These are phyloP conservation scores for Scorias spongiosa DNA, from an alignment of 2,329 filamentous ascomycete genomes.

Conservation along the genomic window DNA sequence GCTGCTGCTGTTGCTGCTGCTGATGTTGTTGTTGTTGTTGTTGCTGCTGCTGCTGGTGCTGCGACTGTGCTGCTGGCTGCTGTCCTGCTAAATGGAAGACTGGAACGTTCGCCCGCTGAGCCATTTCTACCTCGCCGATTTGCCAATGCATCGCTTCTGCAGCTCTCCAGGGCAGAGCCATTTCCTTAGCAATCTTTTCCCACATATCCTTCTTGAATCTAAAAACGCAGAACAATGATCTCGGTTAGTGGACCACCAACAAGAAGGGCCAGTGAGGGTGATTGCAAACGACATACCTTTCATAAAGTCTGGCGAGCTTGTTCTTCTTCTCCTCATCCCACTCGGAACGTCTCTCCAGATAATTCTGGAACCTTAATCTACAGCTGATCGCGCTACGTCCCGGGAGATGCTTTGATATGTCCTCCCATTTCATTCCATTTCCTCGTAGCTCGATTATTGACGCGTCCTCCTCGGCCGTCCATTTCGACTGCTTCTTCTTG, in stretches of 20 bases:
- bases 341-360: conserved; percentile 78
- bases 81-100: conserved; percentile 49
- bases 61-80: conserved; percentile 8
- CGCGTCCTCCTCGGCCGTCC: conserved; percentile 87
- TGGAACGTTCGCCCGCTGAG: conserved; percentile 72
- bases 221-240: conserved; percentile 1
- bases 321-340: conserved; percentile 98
- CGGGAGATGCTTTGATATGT: conserved; percentile 81
- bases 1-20: background rate
- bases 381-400: conserved; percentile 90
- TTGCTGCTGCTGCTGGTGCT: conserved; percentile 2
- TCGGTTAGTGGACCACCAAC: conserved; percentile 3
- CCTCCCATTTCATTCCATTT: conserved; percentile 95
- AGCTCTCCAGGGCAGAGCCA: conserved; percentile 87
- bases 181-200: conserved; percentile 87
- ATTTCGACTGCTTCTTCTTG: conserved; percentile 94
- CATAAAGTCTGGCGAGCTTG: conserved; percentile 84
- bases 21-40: background rate
- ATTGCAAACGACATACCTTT: conserved; percentile 51
- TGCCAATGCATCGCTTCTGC: conserved; percentile 99
- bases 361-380: conserved; percentile 91
- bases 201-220: conserved; percentile 98
- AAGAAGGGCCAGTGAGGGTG: background rate
- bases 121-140: conserved; percentile 86
- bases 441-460: conserved; percentile 83